Evolutionary conservation across 2,329 filamentous ascomycete genomes (phyloP).

Genomic region (Bimuria novae-zelandiae): DNA sequence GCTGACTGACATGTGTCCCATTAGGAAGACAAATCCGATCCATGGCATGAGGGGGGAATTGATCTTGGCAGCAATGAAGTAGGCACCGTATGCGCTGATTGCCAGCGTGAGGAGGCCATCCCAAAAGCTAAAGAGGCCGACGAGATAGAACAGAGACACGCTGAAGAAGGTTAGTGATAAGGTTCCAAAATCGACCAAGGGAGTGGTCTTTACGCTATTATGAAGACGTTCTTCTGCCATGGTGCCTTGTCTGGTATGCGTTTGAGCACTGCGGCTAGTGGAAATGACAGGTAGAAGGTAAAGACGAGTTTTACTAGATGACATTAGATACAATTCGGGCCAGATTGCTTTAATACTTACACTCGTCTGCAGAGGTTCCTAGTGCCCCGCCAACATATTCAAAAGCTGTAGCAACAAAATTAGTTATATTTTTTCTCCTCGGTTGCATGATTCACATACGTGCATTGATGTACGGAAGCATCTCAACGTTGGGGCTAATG

Average conservation of each 20-base stretch:
- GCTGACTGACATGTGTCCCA: conserved; percentile 92
- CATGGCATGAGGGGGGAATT: conserved; percentile 96
- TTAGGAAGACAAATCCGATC: conserved; percentile 90
- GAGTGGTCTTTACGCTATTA: conserved; percentile 64
- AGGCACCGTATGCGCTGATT: conserved; percentile 78
- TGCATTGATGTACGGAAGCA: conserved; percentile 68
- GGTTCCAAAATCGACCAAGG: background rate
- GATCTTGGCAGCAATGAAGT: conserved; percentile 80
- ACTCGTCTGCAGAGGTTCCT: conserved; percentile 68
- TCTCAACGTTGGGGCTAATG: conserved; percentile 38
- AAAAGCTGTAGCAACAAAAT: conserved; percentile 57
- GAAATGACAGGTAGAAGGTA: conserved; percentile 90
- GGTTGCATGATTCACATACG: conserved; percentile 55
- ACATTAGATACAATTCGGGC: background rate
- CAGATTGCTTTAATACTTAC: conserved; percentile 48
- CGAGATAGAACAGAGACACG: conserved; percentile 84
- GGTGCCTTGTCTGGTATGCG: conserved; percentile 85
- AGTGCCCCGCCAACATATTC: conserved; percentile 60
- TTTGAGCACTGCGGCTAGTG: conserved; percentile 85
- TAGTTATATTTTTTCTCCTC: background rate
- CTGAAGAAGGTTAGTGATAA: conserved; percentile 47
- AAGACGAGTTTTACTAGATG: conserved; percentile 86
- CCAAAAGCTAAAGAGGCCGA: conserved; percentile 95
- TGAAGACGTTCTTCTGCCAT: conserved; percentile 85
- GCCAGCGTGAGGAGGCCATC: conserved; percentile 76